Percentiles rank a stretch among this genome's conserved stretches.
These are phyloP conservation scores for Singerocomus inundabilis DNA, from an alignment of 1,284 basidiomycete species.

Conservation along the genomic window DNA sequence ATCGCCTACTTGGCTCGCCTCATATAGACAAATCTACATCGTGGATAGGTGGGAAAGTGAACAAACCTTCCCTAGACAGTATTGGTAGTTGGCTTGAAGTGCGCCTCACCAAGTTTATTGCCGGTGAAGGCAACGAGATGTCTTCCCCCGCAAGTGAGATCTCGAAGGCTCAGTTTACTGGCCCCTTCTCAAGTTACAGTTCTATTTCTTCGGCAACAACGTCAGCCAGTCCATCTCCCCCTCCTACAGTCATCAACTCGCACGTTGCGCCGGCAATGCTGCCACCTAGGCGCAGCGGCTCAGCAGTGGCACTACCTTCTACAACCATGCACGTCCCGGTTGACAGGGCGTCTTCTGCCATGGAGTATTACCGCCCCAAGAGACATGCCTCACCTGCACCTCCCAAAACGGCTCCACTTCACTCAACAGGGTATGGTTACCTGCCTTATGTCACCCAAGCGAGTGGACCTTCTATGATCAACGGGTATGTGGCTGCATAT, in stretches of 20 bases:
- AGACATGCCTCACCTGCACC: slow-evolving; percentile 48
- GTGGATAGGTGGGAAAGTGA: slow-evolving; percentile 80
- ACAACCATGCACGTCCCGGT: slow-evolving; percentile 48
- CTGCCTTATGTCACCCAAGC: slow-evolving; percentile 35
- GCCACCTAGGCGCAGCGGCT: slow-evolving; percentile 53
- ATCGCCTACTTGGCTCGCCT: slow-evolving; percentile 78
- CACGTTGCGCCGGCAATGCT: slow-evolving; percentile 42
- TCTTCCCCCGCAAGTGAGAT: slow-evolving; percentile 39
- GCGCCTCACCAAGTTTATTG: slow-evolving; percentile 95
- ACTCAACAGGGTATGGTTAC: slow-evolving; percentile 20
- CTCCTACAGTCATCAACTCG: slow-evolving; percentile 54
- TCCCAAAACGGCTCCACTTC: slow-evolving; percentile 32
- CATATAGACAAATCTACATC: slow-evolving; percentile 71
- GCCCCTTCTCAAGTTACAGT: slow-evolving; percentile 94
- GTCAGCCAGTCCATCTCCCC: slow-evolving; percentile 71
- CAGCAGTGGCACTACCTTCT: slow-evolving; percentile 57
- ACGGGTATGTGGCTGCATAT: slow-evolving; percentile 31
- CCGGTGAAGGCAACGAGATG: slow-evolving; percentile 73
- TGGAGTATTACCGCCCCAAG: slow-evolving; percentile 59
- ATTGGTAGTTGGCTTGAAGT: slow-evolving; percentile 94
- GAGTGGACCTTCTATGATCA: slow-evolving; percentile 22
- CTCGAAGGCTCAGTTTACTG: slow-evolving; percentile 50
- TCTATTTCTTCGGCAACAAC: slow-evolving; percentile 83
- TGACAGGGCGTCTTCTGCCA: slow-evolving; percentile 73
- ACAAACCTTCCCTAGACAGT: slow-evolving; percentile 88